These are phyloP conservation scores for Cinchona pubescens DNA, from an alignment of 257 asterid species.

Conservation along the genomic window DNA sequence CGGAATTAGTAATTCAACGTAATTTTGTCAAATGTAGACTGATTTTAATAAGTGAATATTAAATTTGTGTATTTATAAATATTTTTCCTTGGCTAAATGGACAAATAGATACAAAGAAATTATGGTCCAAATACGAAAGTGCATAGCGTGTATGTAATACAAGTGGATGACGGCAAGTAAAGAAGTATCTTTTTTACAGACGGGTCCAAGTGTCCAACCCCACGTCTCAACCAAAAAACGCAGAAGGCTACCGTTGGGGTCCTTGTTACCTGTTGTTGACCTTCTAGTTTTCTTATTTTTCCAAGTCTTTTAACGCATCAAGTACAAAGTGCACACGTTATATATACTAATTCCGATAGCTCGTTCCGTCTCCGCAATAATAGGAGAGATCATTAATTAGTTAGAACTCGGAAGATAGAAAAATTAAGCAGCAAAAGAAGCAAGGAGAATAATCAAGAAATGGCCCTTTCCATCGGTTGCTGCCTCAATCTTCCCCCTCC, in stretches of 20 bases:
- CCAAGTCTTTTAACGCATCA: neutral
- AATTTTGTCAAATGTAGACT: too few relatives aligned
- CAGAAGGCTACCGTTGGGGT: neutral
- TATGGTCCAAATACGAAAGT: too few relatives aligned
- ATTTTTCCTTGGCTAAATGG: too few relatives aligned
- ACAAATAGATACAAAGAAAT: too few relatives aligned
- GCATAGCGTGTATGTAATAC: too few relatives aligned
- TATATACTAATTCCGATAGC: neutral
- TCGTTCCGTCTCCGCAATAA: neutral
- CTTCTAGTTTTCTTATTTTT: conserved; percentile 18
- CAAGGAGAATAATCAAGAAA: conserved; percentile 1
- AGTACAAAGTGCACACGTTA: conserved; percentile 4
- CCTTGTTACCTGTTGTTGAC: conserved; percentile 16
- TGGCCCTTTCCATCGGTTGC: conserved; percentile 50
- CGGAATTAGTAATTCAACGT: too few relatives aligned
- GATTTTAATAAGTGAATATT: too few relatives aligned
- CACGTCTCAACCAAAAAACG: conserved; percentile 5
- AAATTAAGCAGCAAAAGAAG: neutral
- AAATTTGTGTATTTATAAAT: too few relatives aligned
- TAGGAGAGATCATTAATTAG: neutral
- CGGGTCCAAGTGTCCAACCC: conserved; percentile 5
- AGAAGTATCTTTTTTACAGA: conserved; percentile 12
- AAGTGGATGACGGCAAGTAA: conserved; percentile 42
- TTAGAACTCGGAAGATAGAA: neutral
- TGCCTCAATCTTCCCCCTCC: conserved; percentile 39